Percentiles rank a stretch among this genome's conserved stretches.
phyloP scores from a whole-genome alignment of 2,329 filamentous ascomycete genomes.

The Sarocladiaceae sp. region DNA sequence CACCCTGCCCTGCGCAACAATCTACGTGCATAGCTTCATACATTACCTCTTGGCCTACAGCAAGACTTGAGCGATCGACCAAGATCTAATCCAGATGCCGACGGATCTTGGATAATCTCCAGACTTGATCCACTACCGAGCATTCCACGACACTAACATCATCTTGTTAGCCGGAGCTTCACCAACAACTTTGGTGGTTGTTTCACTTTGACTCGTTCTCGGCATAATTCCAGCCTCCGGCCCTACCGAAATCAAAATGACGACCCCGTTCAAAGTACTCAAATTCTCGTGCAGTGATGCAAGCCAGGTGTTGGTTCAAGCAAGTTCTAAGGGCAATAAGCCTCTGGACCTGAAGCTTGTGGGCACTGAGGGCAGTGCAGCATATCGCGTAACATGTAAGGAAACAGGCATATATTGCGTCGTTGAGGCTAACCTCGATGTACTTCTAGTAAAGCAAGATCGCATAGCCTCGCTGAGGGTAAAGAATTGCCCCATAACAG shows the following conservation, averaged over 20 bases:
- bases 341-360: constrained; percentile 63
- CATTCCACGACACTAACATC: not conserved
- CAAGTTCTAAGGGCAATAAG: constrained; percentile 43
- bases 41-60: not conserved
- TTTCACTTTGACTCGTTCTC: not conserved
- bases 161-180: not conserved
- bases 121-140: not conserved
- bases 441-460: constrained; percentile 50
- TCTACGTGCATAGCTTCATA: constrained; percentile 2
- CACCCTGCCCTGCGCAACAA: constrained; percentile 4
- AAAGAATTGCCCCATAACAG: constrained; percentile 48
- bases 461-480: constrained; percentile 47
- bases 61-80: not conserved
- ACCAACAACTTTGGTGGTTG: not conserved
- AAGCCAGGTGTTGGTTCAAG: constrained; percentile 51
- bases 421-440: not conserved
- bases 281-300: constrained; percentile 5
- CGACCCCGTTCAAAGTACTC: not conserved
- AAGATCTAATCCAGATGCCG: not conserved
- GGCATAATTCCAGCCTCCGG: not conserved
- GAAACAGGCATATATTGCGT: not conserved
- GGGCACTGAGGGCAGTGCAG: constrained; percentile 62
- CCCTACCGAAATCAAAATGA: not conserved
- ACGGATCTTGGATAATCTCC: constrained; percentile 1
- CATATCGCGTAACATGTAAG: constrained; percentile 57